Conservation (phyloP, 352 stramenopile genomes). For the Pythium phragmitis region DNA sequence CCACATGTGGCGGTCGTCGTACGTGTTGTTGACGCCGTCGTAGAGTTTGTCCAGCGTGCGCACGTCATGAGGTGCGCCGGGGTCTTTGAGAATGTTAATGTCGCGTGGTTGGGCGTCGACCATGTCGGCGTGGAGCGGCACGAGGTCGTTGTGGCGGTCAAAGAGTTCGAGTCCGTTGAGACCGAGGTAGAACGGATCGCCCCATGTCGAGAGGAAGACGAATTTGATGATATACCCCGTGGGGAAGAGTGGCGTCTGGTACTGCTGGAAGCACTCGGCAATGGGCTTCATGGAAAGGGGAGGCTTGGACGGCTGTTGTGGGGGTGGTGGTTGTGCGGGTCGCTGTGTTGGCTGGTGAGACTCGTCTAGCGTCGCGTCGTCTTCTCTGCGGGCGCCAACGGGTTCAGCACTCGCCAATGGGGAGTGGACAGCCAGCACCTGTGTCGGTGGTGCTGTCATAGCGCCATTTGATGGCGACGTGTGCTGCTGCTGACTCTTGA, state of each 20-base stretch:
- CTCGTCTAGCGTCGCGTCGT: not conserved
- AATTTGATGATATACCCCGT: slow-evolving; percentile 88
- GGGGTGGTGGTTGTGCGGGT: not conserved
- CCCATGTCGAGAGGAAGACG: slow-evolving; percentile 73
- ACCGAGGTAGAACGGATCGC: slow-evolving; percentile 75
- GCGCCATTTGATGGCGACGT: not conserved
- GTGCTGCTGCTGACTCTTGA: slow-evolving; percentile 21
- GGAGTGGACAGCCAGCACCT: slow-evolving; percentile 25
- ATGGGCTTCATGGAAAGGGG: slow-evolving; percentile 45
- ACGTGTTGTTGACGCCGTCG: slow-evolving; percentile 71
- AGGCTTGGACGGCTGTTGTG: not conserved
- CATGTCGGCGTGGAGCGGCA: slow-evolving; percentile 45
- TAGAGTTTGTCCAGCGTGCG: slow-evolving; percentile 77
- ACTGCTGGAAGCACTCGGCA: slow-evolving; percentile 76
- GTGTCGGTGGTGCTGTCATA: not conserved
- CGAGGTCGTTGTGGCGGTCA: slow-evolving; percentile 45
- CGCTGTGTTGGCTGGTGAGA: not conserved
- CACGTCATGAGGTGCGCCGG: slow-evolving; percentile 49
- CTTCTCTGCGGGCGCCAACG: slow-evolving; percentile 12
- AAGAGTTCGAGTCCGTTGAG: slow-evolving; percentile 82
- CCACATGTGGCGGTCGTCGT: slow-evolving; percentile 80
- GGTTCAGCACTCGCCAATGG: slow-evolving; percentile 15
- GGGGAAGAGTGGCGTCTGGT: slow-evolving; percentile 83
- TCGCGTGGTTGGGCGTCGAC: slow-evolving; percentile 68
- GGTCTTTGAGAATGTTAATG: slow-evolving; percentile 85